These are phyloP conservation scores for Candolleomyces eurysporus DNA, from an alignment of 768 basidiomycete species.

Conservation along the genomic window DNA sequence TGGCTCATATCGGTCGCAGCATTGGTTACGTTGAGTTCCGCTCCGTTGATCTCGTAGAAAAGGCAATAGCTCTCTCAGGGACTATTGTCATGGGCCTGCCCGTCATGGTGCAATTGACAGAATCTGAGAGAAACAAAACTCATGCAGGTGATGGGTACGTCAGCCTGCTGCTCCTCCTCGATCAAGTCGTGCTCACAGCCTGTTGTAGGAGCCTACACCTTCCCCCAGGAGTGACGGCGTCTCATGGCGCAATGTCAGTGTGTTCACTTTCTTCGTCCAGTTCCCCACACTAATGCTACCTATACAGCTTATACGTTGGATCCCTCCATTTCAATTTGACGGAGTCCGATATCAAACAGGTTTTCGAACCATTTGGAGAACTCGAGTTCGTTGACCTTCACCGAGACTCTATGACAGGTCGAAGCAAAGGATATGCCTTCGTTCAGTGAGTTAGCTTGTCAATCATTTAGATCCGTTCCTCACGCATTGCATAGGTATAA, in stretches of 20 bases:
- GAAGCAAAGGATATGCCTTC: slow-evolving; percentile 97
- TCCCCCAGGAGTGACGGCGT: slow-evolving; percentile 79
- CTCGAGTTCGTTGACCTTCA: slow-evolving; percentile 98
- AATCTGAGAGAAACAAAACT: slow-evolving; percentile 90
- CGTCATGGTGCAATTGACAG: slow-evolving; percentile 94
- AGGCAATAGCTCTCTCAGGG: slow-evolving; percentile 85
- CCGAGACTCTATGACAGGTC: slow-evolving; percentile 89
- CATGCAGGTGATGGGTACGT: slow-evolving; percentile 86
- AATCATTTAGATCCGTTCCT: background rate
- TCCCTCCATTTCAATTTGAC: slow-evolving; percentile 96
- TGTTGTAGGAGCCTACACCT: slow-evolving; percentile 67
- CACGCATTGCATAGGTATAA: slow-evolving; percentile 59
- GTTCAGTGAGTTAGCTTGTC: slow-evolving; percentile 70
- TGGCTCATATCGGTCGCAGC: slow-evolving; percentile 38
- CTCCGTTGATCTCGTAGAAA: slow-evolving; percentile 85
- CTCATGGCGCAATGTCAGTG: slow-evolving; percentile 82
- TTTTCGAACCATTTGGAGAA: slow-evolving; percentile 98
- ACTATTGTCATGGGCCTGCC: slow-evolving; percentile 98
- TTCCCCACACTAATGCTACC: slow-evolving; percentile 1
- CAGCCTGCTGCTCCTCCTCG: background rate
- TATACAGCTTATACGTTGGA: slow-evolving; percentile 92
- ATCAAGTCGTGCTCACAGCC: slow-evolving; percentile 10
- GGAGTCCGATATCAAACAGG: slow-evolving; percentile 96
- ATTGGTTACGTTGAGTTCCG: slow-evolving; percentile 99
- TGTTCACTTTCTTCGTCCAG: slow-evolving; percentile 26